phyloP scores from a whole-genome alignment of 225 moss, liverwort and hornwort genomes.

The Neckera pumila region DNA sequence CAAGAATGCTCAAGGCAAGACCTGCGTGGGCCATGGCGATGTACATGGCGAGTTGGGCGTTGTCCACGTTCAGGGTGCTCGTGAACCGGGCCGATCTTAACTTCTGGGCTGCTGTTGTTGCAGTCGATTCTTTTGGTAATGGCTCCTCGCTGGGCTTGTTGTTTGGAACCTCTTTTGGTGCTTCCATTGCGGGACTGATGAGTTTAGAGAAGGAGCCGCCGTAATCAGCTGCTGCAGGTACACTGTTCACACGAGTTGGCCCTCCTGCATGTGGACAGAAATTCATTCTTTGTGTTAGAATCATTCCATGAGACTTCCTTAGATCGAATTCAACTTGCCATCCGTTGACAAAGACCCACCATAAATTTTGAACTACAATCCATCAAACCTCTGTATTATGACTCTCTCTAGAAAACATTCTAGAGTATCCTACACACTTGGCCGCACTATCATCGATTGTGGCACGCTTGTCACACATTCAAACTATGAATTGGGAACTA shows the following conservation, averaged over 20 bases:
- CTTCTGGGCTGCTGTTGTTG: background rate
- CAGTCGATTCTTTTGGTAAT: background rate
- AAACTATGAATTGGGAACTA: background rate
- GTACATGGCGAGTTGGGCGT: constrained; percentile 82
- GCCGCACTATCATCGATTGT: background rate
- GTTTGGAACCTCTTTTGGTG: background rate
- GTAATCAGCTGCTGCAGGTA: background rate
- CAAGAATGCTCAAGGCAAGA: constrained; percentile 53
- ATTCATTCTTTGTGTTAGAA: background rate
- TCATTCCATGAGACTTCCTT: background rate
- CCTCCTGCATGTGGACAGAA: constrained; percentile 5
- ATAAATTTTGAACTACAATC: background rate
- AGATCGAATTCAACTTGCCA: background rate
- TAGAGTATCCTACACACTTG: background rate
- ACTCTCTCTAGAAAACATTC: background rate
- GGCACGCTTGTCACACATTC: background rate
- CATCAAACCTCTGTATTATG: background rate
- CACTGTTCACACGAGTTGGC: background rate
- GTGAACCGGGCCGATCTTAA: background rate
- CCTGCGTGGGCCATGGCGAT: constrained; percentile 97
- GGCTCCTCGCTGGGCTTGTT: background rate
- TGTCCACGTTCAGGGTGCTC: constrained; percentile 33
- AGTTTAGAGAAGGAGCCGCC: constrained; percentile 23
- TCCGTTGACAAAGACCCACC: background rate
- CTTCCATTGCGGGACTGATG: background rate